Evolutionary conservation across 1,139 yeast genomes (phyloP), one percentile per base, ranked within the genome.

Genomic region (Saccharomycopsis hybrid): DNA sequence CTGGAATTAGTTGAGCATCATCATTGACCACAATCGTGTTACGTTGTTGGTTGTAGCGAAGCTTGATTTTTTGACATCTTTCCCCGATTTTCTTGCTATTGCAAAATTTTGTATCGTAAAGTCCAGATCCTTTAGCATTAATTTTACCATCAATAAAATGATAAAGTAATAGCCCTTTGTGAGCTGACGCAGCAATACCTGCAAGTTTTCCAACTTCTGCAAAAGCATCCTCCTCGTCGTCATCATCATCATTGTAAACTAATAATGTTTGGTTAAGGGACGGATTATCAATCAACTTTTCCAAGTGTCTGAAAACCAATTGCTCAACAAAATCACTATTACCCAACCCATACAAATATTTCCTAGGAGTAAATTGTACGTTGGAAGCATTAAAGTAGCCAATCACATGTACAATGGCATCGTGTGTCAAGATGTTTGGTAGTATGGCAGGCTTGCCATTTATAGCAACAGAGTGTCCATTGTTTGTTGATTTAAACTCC

Each of bases 301-400:
- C 66, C 28, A 88, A 66, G n/a, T 76, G 72, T 54, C 92, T 74
- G 55, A 86, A 78, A 47, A 77, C 69, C 27, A 88, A 60, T 60
- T 88, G 96, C 27, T 76, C 73, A 2, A 85, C 94, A 62, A 87
- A 82, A 32, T 72, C 72, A 1, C 82, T 72, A 47, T 80, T 82
- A 53, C 80, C 81, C 52, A 89, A 65, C 0, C 95, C 96, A 58
- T 77, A 73, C 5, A 90, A 67, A 48, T 85, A 79, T 61, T 84
- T 88, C 56, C 84, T 73, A 0, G 92, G 85, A n/a, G 80, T 80
- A 66, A 86, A 78, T 0, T 66, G 64, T 5, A 72, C 33, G 5
- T n/a, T 61, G 9, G 70, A 45, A 3, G 41, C 57, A 1, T 65
- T 58, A 13, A 67, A 43, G 25, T 66, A 58, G 28, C 68, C 63